A percentile compares a stretch with the other conserved stretches of the same genome.
Evolutionary conservation across 2,329 filamentous ascomycete genomes (phyloP).

Genomic region (Colletotrichum higginsianum): DNA sequence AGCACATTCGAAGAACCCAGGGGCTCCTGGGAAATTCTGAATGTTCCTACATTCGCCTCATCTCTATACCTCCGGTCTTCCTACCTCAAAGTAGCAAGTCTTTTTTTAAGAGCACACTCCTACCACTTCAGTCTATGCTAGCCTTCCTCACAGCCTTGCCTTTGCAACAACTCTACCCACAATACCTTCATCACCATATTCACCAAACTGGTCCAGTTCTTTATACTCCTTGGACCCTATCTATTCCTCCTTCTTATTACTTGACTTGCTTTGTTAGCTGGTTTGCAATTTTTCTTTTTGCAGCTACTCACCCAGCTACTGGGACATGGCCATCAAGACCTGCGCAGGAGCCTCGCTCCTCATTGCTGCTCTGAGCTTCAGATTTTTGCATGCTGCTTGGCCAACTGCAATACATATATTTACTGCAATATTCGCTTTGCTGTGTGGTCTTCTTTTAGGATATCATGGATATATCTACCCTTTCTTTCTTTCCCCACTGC

Average conservation of each 20-base stretch:
- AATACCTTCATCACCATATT: background rate
- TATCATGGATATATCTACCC: conserved; percentile 60
- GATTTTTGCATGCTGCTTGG: background rate
- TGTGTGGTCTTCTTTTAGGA: conserved; percentile 45
- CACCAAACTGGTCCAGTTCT: background rate
- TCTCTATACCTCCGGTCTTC: background rate
- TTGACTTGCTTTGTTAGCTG: background rate
- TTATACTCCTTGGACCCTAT: background rate
- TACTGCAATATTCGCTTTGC: background rate
- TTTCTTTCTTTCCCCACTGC: conserved; percentile 58
- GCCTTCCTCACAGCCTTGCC: background rate
- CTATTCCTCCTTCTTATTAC: background rate
- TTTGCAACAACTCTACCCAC: background rate
- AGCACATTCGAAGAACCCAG: background rate
- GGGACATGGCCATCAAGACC: conserved; percentile 7
- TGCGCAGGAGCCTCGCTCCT: conserved; percentile 13
- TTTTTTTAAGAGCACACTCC: background rate
- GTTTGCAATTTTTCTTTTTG: too few relatives aligned
- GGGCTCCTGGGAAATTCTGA: background rate
- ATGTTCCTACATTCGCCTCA: background rate
- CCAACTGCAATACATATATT: background rate
- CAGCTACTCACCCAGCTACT: background rate
- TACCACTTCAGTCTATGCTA: too few relatives aligned
- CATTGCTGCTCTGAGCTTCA: conserved; percentile 3
- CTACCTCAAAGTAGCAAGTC: background rate